Evolutionary conservation across 441 rosid genomes (phyloP).

Genomic region (Populus tomentosa): DNA sequence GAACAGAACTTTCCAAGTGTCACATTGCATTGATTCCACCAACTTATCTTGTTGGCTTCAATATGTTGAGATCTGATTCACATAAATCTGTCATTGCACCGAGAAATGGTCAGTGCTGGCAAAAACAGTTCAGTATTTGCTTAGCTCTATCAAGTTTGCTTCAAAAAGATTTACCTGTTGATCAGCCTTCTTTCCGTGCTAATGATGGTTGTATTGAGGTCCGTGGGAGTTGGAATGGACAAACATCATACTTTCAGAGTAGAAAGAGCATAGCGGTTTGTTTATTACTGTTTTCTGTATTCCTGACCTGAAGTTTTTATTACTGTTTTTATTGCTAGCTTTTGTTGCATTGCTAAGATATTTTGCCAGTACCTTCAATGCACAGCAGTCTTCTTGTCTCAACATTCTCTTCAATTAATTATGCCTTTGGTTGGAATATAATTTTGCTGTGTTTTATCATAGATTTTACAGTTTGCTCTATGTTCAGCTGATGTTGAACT

Average conservation of each 20-base stretch:
- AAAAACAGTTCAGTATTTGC: constrained; percentile 64
- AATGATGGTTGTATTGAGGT: constrained; percentile 75
- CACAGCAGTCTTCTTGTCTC: background rate
- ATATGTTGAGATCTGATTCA: constrained; percentile 60
- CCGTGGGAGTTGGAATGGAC: constrained; percentile 51
- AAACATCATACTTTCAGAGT: constrained; percentile 60
- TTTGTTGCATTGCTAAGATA: background rate
- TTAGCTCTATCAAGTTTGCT: constrained; percentile 58
- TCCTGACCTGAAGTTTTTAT: background rate
- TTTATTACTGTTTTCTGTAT: constrained; percentile 20
- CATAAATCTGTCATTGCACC: constrained; percentile 43
- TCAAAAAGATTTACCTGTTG: constrained; percentile 41
- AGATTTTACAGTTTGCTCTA: background rate
- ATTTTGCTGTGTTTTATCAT: background rate
- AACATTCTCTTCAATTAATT: background rate
- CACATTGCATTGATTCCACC: constrained; percentile 40
- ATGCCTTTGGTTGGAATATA: background rate
- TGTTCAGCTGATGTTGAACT: background rate
- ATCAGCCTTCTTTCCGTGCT: constrained; percentile 39
- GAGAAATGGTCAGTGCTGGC: constrained; percentile 60
- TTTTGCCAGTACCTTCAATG: background rate
- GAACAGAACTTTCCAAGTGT: constrained; percentile 29
- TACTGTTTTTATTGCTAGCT: background rate
- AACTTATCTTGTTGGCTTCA: constrained; percentile 74
- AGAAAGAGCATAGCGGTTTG: constrained; percentile 72